A percentile compares a stretch with the other conserved stretches of the same genome.
These are phyloP conservation scores for Ostreobium quekettii DNA, from an alignment of 139 green algal genomes.

Conservation along the genomic window DNA sequence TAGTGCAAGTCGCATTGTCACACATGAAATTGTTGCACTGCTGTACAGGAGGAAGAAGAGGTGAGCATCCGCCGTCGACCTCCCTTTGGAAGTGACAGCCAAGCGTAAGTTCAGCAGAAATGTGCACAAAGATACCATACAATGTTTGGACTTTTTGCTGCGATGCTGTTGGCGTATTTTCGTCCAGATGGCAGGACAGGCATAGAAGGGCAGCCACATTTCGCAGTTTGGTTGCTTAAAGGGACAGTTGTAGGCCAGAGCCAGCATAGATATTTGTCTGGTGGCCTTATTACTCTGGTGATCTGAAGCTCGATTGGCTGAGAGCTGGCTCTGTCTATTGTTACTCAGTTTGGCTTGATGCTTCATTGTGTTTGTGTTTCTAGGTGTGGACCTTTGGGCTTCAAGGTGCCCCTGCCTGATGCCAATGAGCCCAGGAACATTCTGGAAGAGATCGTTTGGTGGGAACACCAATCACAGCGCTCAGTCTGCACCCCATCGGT, in stretches of 20 bases:
- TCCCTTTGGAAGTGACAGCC: constrained; percentile 51
- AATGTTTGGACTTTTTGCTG: not conserved
- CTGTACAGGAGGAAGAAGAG: constrained; percentile 23
- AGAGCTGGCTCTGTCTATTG: not conserved
- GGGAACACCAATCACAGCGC: constrained; percentile 2
- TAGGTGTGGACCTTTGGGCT: constrained; percentile 70
- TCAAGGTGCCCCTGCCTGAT: constrained; percentile 58
- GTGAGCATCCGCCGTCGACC: constrained; percentile 63
- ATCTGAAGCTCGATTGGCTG: not conserved
- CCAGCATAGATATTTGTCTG: not conserved
- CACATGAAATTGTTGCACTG: too few species aligned
- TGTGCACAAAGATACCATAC: not conserved
- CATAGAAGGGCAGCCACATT: not conserved
- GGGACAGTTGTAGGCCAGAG: constrained; percentile 1
- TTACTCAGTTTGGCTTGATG: not conserved
- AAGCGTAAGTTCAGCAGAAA: constrained; percentile 38
- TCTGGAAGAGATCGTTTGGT: constrained; percentile 98
- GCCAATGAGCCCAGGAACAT: constrained; percentile 92
- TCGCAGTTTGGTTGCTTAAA: not conserved
- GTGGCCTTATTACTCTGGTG: not conserved
- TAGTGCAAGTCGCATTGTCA: too few species aligned
- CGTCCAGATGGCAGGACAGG: not conserved
- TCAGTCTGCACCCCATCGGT: not conserved
- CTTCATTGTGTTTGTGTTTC: not conserved
- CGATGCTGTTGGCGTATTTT: not conserved